These are phyloP conservation scores for Bruguiera sexangula DNA, from an alignment of 345 rosid species.

Conservation along the genomic window DNA sequence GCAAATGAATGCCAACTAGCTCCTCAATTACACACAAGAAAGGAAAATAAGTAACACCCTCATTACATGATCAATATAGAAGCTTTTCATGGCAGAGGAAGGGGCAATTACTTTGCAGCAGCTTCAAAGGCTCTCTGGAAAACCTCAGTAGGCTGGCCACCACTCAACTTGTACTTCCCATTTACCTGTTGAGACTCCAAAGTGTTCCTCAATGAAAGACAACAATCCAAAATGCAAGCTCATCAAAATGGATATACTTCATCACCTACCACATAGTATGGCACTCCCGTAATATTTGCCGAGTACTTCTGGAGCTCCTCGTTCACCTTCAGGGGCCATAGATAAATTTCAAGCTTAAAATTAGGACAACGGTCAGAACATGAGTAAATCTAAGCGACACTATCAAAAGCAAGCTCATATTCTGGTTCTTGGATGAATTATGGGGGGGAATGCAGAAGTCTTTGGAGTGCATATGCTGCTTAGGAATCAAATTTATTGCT, in stretches of 20 bases:
- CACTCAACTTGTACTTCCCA: constrained; percentile 66
- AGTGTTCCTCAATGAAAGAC: neutral
- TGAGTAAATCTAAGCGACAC: too few relatives aligned
- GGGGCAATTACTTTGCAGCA: constrained; percentile 32
- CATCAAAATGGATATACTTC: neutral
- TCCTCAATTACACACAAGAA: neutral
- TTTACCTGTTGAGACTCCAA: constrained; percentile 54
- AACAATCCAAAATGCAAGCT: neutral
- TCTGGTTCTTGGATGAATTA: too few relatives aligned
- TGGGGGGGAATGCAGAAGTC: too few relatives aligned
- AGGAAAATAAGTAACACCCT: neutral
- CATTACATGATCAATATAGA: neutral
- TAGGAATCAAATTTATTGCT: too few relatives aligned
- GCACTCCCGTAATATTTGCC: constrained; percentile 58
- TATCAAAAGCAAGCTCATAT: too few relatives aligned
- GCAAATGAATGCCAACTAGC: neutral
- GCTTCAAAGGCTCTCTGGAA: constrained; percentile 63
- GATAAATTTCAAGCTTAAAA: constrained; percentile 13
- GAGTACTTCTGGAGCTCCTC: constrained; percentile 72
- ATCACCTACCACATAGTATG: constrained; percentile 61
- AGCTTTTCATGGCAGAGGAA: constrained; percentile 3
- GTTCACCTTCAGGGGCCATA: constrained; percentile 47
- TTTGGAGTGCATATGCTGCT: too few relatives aligned
- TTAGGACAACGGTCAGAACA: neutral
- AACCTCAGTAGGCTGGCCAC: constrained; percentile 74